Evolutionary conservation across 495 filamentous ascomycete genomes (phyloP).

Genomic region (Penicillium dipodomyicola): DNA sequence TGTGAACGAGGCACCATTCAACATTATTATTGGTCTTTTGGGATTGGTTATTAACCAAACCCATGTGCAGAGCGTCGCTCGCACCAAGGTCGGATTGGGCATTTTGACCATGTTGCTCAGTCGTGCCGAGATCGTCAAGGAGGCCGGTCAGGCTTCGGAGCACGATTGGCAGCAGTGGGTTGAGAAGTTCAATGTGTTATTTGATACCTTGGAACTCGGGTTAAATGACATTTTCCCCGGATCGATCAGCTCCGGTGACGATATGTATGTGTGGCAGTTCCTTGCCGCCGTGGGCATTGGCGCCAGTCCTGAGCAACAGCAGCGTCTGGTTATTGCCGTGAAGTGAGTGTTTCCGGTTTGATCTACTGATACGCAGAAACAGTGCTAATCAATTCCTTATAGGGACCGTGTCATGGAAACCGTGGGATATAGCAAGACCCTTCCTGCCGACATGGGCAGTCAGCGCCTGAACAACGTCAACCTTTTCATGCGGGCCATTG

Average conservation of each 20-base stretch:
- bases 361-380: neutral
- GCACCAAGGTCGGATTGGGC: conserved; percentile 78
- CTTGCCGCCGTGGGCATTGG: conserved; percentile 90
- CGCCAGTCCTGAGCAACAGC: conserved; percentile 89
- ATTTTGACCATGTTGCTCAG: conserved; percentile 95
- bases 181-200: conserved; percentile 76
- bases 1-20: conserved; percentile 84
- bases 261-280: conserved; percentile 98
- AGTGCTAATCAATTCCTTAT: conserved; percentile 19
- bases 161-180: conserved; percentile 82
- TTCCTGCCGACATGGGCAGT: conserved; percentile 79
- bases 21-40: conserved; percentile 84
- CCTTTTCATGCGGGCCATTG: conserved; percentile 97
- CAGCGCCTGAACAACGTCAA: conserved; percentile 88
- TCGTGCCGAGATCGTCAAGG: conserved; percentile 88
- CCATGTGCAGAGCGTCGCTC: conserved; percentile 73
- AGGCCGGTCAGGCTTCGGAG: conserved; percentile 64
- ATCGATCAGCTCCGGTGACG: conserved; percentile 75
- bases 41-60: conserved; percentile 78
- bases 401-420: conserved; percentile 97
- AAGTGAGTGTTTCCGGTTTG: conserved; percentile 58
- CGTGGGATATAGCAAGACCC: conserved; percentile 76
- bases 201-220: conserved; percentile 79
- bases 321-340: conserved; percentile 87
- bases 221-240: conserved; percentile 84